A percentile compares a stretch with the other conserved stretches of the same genome.
Evolutionary conservation across 2,329 filamentous ascomycete species (phyloP).

Genomic region (Madurella mycetomatis): DNA sequence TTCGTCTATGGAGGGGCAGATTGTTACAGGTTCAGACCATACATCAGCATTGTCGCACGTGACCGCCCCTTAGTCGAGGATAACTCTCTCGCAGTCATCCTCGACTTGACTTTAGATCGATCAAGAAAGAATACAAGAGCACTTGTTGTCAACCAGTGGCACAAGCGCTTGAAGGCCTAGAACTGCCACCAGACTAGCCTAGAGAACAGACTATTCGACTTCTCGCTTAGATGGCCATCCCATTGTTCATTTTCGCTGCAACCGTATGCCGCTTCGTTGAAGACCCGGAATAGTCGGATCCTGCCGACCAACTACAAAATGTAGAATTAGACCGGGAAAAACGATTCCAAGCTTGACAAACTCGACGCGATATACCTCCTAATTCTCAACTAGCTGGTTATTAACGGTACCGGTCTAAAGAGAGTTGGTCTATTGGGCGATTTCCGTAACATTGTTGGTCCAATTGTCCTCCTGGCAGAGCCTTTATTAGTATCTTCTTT

Average conservation of each 20-base stretch:
- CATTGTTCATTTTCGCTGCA: constrained; percentile 31
- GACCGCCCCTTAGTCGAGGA: too few species aligned
- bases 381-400: constrained; percentile 17
- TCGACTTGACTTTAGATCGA: too few species aligned
- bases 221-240: constrained; percentile 22
- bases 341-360: constrained; percentile 16
- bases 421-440: constrained; percentile 4
- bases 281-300: constrained; percentile 28
- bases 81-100: too few species aligned
- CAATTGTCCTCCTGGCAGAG: too few species aligned
- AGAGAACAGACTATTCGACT: not conserved
- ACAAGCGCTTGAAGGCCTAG: too few species aligned
- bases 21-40: too few species aligned
- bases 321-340: constrained; percentile 22
- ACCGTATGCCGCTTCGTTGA: constrained; percentile 29
- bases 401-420: constrained; percentile 6
- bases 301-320: constrained; percentile 25
- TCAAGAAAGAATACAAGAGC: constrained; percentile 28
- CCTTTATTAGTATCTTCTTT: too few species aligned
- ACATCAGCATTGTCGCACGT: too few species aligned
- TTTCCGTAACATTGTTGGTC: constrained; percentile 1
- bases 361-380: constrained; percentile 25
- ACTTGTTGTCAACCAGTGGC: too few species aligned
- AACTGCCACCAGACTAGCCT: constrained; percentile 22
- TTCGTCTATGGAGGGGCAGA: too few species aligned